phyloP scores from a whole-genome alignment of 495 filamentous ascomycete species.

The Daldinia childiae region DNA sequence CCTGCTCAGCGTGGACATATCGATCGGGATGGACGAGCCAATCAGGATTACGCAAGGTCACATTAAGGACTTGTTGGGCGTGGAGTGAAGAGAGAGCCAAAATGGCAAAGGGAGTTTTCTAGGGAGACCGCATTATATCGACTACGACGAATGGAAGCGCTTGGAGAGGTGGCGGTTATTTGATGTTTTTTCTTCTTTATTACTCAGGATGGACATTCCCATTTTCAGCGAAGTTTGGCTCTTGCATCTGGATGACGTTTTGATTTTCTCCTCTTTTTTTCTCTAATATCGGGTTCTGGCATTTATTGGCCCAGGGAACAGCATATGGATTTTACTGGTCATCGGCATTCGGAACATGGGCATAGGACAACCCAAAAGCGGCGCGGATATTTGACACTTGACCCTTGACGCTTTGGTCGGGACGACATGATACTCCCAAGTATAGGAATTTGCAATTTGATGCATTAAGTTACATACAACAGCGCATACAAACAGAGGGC shows the following conservation, averaged over 20 bases:
- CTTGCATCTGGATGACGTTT: slow-evolving; percentile 13
- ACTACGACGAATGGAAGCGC: slow-evolving; percentile 24
- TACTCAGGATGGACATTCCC: slow-evolving; percentile 2
- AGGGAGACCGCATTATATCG: slow-evolving; percentile 13
- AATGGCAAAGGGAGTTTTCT: not conserved
- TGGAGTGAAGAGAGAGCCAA: not conserved
- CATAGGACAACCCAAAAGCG: slow-evolving; percentile 22
- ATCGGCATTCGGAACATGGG: slow-evolving; percentile 24
- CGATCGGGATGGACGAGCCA: not conserved
- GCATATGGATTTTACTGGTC: slow-evolving; percentile 26
- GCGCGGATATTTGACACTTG: slow-evolving; percentile 19
- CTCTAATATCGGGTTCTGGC: slow-evolving; percentile 15
- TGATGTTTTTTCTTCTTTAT: slow-evolving; percentile 3
- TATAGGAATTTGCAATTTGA: slow-evolving; percentile 25
- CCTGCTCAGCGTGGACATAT: not conserved
- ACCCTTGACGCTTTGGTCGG: not conserved
- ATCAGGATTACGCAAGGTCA: not conserved
- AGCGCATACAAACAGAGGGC: not conserved
- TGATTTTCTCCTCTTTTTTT: slow-evolving; percentile 7
- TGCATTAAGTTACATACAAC: not conserved
- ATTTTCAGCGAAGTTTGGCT: slow-evolving; percentile 10
- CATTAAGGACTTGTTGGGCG: not conserved
- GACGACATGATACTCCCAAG: slow-evolving; percentile 9
- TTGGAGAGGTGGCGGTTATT: not conserved
- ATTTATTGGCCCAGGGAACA: slow-evolving; percentile 17